Conservation (phyloP, 257 asterid species). For the Solanum medicagineum region DNA sequence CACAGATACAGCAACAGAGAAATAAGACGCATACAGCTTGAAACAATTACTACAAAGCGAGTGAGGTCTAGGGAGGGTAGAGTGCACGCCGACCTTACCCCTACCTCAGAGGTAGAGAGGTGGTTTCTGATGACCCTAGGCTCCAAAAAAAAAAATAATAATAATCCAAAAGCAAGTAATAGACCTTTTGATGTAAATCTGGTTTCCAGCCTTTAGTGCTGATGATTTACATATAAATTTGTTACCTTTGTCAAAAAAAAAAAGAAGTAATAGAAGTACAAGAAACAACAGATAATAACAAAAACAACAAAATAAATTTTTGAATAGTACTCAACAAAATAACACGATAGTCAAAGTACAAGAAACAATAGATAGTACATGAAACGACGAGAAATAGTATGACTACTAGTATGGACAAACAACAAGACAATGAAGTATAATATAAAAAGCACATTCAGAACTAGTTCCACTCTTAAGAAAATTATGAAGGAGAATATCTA, state of each 20-base stretch:
- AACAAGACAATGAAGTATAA: background rate
- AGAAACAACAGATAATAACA: background rate
- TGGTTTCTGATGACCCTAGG: background rate
- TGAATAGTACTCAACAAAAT: too few relatives aligned
- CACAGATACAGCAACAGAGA: background rate
- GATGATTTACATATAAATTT: too few relatives aligned
- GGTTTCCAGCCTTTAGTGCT: too few relatives aligned
- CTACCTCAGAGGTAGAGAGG: background rate
- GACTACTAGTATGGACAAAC: background rate
- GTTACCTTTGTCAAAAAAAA: too few relatives aligned
- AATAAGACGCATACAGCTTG: background rate
- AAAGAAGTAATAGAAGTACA: background rate
- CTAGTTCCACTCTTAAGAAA: background rate
- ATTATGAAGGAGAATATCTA: background rate
- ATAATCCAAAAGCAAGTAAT: background rate
- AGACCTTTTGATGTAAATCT: too few relatives aligned
- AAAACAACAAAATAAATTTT: background rate
- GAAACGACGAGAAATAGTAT: background rate
- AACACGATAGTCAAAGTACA: background rate
- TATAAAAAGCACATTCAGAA: background rate
- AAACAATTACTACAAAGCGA: background rate
- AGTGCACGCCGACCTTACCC: background rate
- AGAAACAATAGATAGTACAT: background rate
- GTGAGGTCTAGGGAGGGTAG: background rate
- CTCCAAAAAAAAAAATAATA: background rate